Evolutionary conservation across 176 grass and related monocot species (phyloP).

Genomic region (Tillandsia leiboldiana): DNA sequence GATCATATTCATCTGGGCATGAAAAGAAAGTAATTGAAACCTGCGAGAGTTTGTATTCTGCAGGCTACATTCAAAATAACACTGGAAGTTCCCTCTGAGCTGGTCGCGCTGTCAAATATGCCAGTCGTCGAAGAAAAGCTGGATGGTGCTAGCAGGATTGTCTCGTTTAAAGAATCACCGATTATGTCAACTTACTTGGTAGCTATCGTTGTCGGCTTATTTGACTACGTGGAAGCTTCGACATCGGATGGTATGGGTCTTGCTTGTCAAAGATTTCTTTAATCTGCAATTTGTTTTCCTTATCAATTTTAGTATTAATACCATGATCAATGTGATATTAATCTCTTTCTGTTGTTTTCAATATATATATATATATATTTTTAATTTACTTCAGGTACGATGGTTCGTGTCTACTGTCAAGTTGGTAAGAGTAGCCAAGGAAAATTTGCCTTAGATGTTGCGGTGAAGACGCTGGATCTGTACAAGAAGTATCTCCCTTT

Average conservation of each 20-base stretch:
- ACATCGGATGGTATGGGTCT: constrained; percentile 59
- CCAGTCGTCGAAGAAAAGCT: constrained; percentile 68
- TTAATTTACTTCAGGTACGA: constrained; percentile 42
- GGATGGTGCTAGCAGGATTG: constrained; percentile 57
- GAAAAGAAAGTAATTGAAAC: not conserved
- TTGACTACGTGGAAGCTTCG: constrained; percentile 78
- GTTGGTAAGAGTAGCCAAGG: constrained; percentile 87
- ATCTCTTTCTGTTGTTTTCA: not conserved
- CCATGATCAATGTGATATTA: constrained; percentile 5
- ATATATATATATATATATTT: too few species aligned
- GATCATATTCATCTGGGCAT: not conserved
- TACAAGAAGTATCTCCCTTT: constrained; percentile 63
- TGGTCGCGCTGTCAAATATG: constrained; percentile 90
- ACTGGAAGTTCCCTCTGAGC: constrained; percentile 69
- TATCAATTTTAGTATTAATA: constrained; percentile 13
- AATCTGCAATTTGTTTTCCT: constrained; percentile 5
- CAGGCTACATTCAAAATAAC: constrained; percentile 91
- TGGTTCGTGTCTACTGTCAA: constrained; percentile 78
- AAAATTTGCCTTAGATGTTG: constrained; percentile 87
- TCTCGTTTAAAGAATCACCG: constrained; percentile 76
- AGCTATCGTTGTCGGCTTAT: constrained; percentile 78
- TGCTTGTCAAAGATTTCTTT: constrained; percentile 18
- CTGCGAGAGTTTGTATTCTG: constrained; percentile 10
- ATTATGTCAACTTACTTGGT: constrained; percentile 98
- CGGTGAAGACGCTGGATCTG: constrained; percentile 86